These are phyloP conservation scores for Fallopia convolvulus DNA, from an alignment of 148 eudicot species.

Conservation along the genomic window DNA sequence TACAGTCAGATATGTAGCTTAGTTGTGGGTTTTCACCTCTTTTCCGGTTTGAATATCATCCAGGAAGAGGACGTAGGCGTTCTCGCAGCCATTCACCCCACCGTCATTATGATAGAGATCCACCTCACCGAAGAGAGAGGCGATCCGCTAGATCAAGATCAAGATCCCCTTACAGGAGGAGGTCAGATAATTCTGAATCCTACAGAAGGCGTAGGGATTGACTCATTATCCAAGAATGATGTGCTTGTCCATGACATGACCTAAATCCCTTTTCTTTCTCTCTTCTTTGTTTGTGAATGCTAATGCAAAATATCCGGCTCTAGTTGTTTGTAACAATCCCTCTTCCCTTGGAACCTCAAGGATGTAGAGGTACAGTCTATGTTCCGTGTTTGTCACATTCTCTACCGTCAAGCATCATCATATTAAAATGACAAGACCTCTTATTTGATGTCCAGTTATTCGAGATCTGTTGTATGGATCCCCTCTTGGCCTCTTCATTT, in stretches of 20 bases:
- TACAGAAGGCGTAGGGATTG: slow-evolving; percentile 37
- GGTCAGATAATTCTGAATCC: slow-evolving; percentile 29
- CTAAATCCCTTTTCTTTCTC: not conserved
- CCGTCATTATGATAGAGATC: slow-evolving; percentile 42
- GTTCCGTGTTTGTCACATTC: not conserved
- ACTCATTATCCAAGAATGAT: not conserved
- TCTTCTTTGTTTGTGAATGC: not conserved
- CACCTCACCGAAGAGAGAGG: slow-evolving; percentile 26
- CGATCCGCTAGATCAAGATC: slow-evolving; percentile 34
- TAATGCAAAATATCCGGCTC: not conserved
- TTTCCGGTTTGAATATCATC: not conserved
- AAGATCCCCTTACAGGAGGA: slow-evolving; percentile 43
- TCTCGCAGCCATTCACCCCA: slow-evolving; percentile 46
- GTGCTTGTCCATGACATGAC: not conserved
- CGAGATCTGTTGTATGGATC: not conserved
- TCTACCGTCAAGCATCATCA: not conserved
- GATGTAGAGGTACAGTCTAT: not conserved
- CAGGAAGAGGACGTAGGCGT: slow-evolving; percentile 34
- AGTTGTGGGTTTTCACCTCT: not conserved
- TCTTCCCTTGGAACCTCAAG: not conserved
- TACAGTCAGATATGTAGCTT: not conserved
- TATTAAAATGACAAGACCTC: not conserved
- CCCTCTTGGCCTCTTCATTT: not conserved
- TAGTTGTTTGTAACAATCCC: not conserved
- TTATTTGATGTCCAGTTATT: not conserved